Conservation (phyloP, 2,329 filamentous ascomycete genomes). For the Colletotrichum sp. region DNA sequence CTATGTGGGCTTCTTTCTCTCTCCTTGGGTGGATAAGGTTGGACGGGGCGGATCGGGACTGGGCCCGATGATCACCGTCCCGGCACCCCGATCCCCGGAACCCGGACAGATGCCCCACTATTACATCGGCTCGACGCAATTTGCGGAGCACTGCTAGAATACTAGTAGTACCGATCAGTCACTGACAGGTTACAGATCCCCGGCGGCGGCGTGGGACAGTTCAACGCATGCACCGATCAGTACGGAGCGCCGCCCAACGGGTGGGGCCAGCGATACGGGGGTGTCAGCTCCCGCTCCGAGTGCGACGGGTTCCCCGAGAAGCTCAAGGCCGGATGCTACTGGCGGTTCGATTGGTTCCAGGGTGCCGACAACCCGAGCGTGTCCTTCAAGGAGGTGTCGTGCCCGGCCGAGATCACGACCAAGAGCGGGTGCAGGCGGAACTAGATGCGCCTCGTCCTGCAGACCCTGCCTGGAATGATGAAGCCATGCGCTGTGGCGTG, state of each 20-base stretch:
- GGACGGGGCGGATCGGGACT: not conserved
- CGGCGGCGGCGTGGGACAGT: slow-evolving; percentile 59
- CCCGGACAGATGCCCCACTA: not conserved
- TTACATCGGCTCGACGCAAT: not conserved
- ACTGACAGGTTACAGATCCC: slow-evolving; percentile 39
- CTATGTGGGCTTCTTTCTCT: not conserved
- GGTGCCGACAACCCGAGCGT: slow-evolving; percentile 63
- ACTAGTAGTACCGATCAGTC: not conserved
- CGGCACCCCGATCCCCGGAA: not conserved
- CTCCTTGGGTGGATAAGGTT: not conserved
- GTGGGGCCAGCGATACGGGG: slow-evolving; percentile 65
- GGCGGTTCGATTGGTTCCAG: slow-evolving; percentile 69
- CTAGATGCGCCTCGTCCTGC: not conserved
- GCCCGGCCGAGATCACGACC: slow-evolving; percentile 52
- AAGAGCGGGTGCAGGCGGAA: slow-evolving; percentile 40
- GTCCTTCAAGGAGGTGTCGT: slow-evolving; percentile 60
- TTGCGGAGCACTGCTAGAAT: not conserved
- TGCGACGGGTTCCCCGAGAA: slow-evolving; percentile 58
- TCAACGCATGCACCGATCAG: slow-evolving; percentile 47
- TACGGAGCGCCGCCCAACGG: slow-evolving; percentile 51
- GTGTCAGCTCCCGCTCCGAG: slow-evolving; percentile 53
- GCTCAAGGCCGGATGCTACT: slow-evolving; percentile 63
- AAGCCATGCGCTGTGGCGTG: not conserved
- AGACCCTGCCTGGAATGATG: not conserved
- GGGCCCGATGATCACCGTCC: not conserved